A percentile compares a stretch with the other conserved stretches of the same genome.
Evolutionary conservation across 2,329 filamentous ascomycete genomes (phyloP).

Genomic region (Scortechinia acanthostroma): DNA sequence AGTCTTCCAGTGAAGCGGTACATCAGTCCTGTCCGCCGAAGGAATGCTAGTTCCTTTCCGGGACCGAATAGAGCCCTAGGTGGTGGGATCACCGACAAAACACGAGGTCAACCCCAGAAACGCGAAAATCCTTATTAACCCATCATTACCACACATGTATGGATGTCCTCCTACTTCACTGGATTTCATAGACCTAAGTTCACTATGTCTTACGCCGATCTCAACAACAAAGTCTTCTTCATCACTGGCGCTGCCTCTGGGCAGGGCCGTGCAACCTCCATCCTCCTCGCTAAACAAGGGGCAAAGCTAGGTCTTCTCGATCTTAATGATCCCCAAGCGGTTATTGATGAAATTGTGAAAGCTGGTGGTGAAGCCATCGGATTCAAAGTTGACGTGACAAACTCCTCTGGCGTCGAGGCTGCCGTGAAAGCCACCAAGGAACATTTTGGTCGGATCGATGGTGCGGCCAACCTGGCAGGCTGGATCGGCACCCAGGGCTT

Average conservation of each 20-base stretch:
- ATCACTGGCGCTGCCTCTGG: conserved; percentile 38
- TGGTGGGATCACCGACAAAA: too few relatives aligned
- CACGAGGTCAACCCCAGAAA: too few relatives aligned
- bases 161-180: too few relatives aligned
- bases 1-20: too few relatives aligned
- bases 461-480: neutral
- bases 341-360: neutral
- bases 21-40: too few relatives aligned
- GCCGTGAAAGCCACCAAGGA: neutral
- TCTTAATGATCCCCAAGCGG: conserved; percentile 18
- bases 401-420: neutral
- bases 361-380: neutral
- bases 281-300: conserved; percentile 30
- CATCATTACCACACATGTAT: too few relatives aligned
- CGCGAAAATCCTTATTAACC: too few relatives aligned
- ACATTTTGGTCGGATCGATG: neutral
- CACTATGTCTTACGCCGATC: too few relatives aligned
- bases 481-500: neutral
- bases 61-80: too few relatives aligned
- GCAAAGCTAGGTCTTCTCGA: conserved; percentile 38
- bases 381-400: neutral
- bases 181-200: too few relatives aligned
- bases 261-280: conserved; percentile 37
- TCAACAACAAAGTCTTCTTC: too few relatives aligned
- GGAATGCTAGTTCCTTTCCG: too few relatives aligned